phyloP scores from a whole-genome alignment of 73 alveolate species.

The Symbiodinium pilosum region DNA sequence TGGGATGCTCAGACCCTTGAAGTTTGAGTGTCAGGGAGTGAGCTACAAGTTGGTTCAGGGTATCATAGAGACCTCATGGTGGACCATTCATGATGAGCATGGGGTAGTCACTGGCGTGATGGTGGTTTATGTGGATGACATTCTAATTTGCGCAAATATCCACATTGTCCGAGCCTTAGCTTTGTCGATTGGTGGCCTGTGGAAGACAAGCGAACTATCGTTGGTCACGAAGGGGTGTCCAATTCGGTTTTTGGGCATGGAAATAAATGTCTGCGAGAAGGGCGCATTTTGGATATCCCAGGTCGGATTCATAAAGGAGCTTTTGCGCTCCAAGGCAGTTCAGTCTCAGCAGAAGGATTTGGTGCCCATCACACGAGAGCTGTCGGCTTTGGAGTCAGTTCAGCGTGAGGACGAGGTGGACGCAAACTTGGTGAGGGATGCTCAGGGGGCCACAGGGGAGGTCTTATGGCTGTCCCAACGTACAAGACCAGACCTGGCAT shows the following conservation, averaged over 20 bases:
- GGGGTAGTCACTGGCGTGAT: neutral
- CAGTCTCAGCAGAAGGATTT: neutral
- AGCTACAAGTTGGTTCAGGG: neutral
- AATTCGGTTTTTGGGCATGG: neutral
- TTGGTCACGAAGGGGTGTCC: too few species aligned
- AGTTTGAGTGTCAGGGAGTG: too few species aligned
- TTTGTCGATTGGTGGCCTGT: too few species aligned
- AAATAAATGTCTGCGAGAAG: too few species aligned
- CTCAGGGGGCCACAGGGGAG: neutral
- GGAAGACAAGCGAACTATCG: neutral
- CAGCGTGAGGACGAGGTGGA: neutral
- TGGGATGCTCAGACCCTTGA: neutral
- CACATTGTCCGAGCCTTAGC: too few species aligned
- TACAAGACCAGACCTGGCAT: neutral
- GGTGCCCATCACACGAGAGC: neutral
- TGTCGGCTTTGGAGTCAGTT: neutral
- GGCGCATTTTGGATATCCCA: neutral
- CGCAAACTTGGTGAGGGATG: neutral
- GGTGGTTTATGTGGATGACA: neutral
- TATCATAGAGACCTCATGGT: neutral
- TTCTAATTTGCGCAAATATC: neutral
- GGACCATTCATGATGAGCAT: neutral
- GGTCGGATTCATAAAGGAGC: neutral
- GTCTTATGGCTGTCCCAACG: neutral
- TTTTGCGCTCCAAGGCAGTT: neutral